These are phyloP conservation scores for Exidia glandulosa DNA, from an alignment of 768 basidiomycete genomes.

Conservation along the genomic window DNA sequence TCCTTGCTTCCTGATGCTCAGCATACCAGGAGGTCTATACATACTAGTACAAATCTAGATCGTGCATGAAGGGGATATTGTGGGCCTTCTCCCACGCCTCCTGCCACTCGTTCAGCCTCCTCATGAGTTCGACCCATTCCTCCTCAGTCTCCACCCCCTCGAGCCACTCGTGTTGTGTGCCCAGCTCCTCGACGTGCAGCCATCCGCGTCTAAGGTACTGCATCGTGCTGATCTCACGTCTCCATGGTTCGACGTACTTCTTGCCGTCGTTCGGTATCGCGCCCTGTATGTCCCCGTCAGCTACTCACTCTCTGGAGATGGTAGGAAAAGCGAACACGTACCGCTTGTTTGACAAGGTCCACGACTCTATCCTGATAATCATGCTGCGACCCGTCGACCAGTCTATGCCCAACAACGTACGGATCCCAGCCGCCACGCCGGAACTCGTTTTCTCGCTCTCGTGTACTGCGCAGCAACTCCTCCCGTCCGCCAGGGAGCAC, in stretches of 20 bases:
- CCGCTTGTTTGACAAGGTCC: slow-evolving; percentile 13
- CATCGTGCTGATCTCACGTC: slow-evolving; percentile 25
- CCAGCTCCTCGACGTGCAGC: slow-evolving; percentile 28
- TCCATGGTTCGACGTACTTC: slow-evolving; percentile 41
- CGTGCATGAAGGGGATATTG: too few relatives aligned
- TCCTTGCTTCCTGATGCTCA: too few relatives aligned
- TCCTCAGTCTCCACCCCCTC: slow-evolving; percentile 38
- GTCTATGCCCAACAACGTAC: slow-evolving; percentile 35
- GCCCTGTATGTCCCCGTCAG: background rate
- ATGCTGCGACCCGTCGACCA: slow-evolving; percentile 21
- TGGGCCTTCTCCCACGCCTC: too few relatives aligned
- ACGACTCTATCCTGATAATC: slow-evolving; percentile 25
- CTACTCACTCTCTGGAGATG: background rate
- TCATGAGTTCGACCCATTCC: slow-evolving; percentile 41
- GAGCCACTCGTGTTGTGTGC: slow-evolving; percentile 1
- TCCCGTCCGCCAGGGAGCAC: slow-evolving; percentile 33
- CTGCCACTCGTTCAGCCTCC: slow-evolving; percentile 37
- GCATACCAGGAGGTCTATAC: too few relatives aligned
- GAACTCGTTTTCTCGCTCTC: slow-evolving; percentile 26
- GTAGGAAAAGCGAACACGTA: background rate
- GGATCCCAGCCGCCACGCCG: slow-evolving; percentile 36
- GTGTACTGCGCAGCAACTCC: slow-evolving; percentile 31
- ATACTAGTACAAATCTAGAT: too few relatives aligned
- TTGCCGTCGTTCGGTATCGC: slow-evolving; percentile 30
- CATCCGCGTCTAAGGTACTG: slow-evolving; percentile 31